Base-by-base conservation (phyloP, 2,329 filamentous ascomycete species). In the Sporothrix dimorphospora region DNA sequence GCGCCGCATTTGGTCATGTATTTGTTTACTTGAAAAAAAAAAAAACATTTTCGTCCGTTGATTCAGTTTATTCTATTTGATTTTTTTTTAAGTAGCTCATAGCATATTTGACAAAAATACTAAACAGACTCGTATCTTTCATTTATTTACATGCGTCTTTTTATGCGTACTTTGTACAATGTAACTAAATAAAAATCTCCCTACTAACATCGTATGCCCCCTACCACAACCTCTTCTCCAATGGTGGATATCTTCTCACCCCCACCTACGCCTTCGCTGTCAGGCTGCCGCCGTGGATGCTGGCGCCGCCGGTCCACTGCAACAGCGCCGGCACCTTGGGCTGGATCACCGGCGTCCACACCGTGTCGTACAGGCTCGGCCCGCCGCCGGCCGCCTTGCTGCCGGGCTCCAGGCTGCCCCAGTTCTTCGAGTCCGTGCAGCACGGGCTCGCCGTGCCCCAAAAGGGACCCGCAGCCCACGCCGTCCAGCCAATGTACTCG, bases 401-500 rank as follows among this genome's bases (percentile, higher is more conserved):
- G 0, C 82, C 82, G 0, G 84, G 84, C 75, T 86, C 84, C 47
- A 86, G 77, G 71, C 82, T 84, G 4, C 84, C 84, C 55, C 80
- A 79, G 73, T 81, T 80, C 53, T 74, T 74, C 61, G 77, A 78
- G 78, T 85, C 82, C 0, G 81, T 80, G 75, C 81, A 81, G 77
- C 79, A 81, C 3, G 79, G 77, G 71, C 80, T 81, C 55, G 79
- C 75, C 8, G 78, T 74, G 0, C 84, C 84, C 84, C 84, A 86
- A 59, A 86, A 80, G 0, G 85, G 84, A 7, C 71, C 84, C 0
- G 84, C 85, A 0, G 84, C 82, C 84, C 84, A 86, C 3, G 84
- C 84, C 0, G 84, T 85, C 84, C 84, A 86, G 2, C 85, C 84
- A 61, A 86, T 85, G 73, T 84, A 85, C 74, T 81, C 82, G 1